A percentile compares a stretch with the other conserved stretches of the same genome.
Evolutionary conservation across 306 rosid species (phyloP).

Genomic region (Vicia villosa): DNA sequence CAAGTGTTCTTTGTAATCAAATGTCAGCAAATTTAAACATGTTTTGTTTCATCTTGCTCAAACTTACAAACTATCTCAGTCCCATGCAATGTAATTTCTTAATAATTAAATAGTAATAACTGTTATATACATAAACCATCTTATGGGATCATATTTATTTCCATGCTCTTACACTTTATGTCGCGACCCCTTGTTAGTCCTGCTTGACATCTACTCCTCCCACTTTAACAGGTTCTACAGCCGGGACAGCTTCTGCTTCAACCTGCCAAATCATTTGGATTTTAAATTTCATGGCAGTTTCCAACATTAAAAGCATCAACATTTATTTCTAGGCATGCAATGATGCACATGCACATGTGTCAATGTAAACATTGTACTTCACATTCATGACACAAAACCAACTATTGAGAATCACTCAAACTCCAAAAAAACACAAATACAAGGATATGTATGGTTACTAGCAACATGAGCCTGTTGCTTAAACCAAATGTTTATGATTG

Average conservation of each 20-base stretch:
- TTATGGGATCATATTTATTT: no score
- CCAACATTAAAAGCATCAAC: slow-evolving; percentile 13
- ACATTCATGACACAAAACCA: background rate
- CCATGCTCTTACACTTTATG: no score
- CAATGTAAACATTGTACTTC: background rate
- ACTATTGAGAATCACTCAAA: background rate
- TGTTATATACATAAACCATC: no score
- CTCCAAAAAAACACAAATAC: background rate
- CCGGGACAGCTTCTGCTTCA: slow-evolving; percentile 45
- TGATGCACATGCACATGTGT: background rate
- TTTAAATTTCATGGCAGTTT: slow-evolving; percentile 6
- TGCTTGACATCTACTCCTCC: slow-evolving; percentile 50
- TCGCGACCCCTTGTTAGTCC: slow-evolving; percentile 40
- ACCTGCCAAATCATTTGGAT: slow-evolving; percentile 48
- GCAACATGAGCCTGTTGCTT: background rate
- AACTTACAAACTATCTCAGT: no score
- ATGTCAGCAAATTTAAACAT: no score
- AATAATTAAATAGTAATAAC: no score
- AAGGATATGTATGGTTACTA: background rate
- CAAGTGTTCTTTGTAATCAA: no score
- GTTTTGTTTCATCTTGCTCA: no score
- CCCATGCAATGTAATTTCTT: no score
- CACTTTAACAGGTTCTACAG: slow-evolving; percentile 34
- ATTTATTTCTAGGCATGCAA: background rate
- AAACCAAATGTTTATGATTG: slow-evolving; percentile 3